Conservation (phyloP, 2,329 filamentous ascomycete species). For the Domatiomyces catenatus region DNA sequence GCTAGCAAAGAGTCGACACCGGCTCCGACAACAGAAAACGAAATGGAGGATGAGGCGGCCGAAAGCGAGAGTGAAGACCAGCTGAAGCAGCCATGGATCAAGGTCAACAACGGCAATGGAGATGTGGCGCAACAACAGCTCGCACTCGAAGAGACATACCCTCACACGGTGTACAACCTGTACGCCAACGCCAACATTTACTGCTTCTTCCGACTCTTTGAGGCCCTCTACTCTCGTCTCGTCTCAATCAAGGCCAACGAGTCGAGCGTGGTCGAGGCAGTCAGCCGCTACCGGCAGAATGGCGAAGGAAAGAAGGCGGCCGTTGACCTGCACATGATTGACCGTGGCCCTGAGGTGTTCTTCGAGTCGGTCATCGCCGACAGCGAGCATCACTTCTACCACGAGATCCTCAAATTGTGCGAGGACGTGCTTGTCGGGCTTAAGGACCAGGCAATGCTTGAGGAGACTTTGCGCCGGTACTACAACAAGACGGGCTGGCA, state of each 20-base stretch:
- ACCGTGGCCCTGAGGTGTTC: slow-evolving; percentile 59
- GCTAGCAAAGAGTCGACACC: slow-evolving; percentile 81
- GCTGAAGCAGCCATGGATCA: slow-evolving; percentile 36
- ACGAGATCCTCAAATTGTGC: slow-evolving; percentile 68
- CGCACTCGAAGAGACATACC: slow-evolving; percentile 63
- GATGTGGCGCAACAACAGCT: slow-evolving; percentile 45
- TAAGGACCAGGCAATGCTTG: slow-evolving; percentile 66
- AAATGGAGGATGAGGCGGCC: slow-evolving; percentile 52
- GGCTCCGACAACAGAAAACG: slow-evolving; percentile 8
- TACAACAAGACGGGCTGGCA: slow-evolving; percentile 87
- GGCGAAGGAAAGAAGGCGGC: slow-evolving; percentile 51
- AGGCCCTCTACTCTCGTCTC: slow-evolving; percentile 75
- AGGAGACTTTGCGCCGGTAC: slow-evolving; percentile 80
- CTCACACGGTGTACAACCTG: slow-evolving; percentile 68
- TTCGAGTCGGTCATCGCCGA: slow-evolving; percentile 45
- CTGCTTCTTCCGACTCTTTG: slow-evolving; percentile 87
- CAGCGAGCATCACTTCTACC: slow-evolving; percentile 60
- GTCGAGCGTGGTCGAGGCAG: slow-evolving; percentile 55
- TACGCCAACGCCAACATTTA: slow-evolving; percentile 86
- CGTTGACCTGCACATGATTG: slow-evolving; percentile 65
- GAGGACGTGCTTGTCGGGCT: slow-evolving; percentile 75
- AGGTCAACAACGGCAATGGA: slow-evolving; percentile 29
- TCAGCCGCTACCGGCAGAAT: slow-evolving; percentile 49
- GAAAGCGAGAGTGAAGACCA: slow-evolving; percentile 31
- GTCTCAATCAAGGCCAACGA: slow-evolving; percentile 69